Evolutionary conservation across 768 basidiomycete species (phyloP).

Genomic region (Asterophora parasitica): DNA sequence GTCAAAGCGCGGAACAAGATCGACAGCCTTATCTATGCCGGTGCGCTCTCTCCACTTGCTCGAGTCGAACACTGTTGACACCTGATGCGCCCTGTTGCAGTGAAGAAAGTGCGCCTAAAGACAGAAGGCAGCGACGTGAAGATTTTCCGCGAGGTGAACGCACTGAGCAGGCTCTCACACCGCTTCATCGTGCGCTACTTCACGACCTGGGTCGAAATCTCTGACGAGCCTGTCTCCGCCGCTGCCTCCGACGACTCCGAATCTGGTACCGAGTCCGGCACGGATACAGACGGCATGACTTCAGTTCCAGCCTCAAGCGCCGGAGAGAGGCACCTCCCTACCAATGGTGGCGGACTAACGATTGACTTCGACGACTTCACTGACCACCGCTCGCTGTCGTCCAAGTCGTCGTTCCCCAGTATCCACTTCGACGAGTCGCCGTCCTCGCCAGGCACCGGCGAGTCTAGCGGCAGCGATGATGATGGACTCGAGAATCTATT

Average conservation of each 20-base stretch:
- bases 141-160: slow-evolving; percentile 89
- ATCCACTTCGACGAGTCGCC: slow-evolving; percentile 72
- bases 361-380: slow-evolving; percentile 62
- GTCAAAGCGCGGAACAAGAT: slow-evolving; percentile 91
- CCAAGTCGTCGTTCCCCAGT: slow-evolving; percentile 64
- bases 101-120: slow-evolving; percentile 85
- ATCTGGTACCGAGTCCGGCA: slow-evolving; percentile 24
- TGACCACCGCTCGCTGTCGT: slow-evolving; percentile 50
- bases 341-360: slow-evolving; percentile 54
- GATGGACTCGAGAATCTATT: slow-evolving; percentile 35
- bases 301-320: slow-evolving; percentile 41
- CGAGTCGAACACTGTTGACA: background rate
- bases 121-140: slow-evolving; percentile 76
- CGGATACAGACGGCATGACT: slow-evolving; percentile 41
- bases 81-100: slow-evolving; percentile 28
- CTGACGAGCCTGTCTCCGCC: slow-evolving; percentile 33
- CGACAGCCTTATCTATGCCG: slow-evolving; percentile 80
- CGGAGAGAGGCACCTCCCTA: slow-evolving; percentile 31
- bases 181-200: slow-evolving; percentile 90
- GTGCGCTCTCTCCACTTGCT: slow-evolving; percentile 28
- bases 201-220: slow-evolving; percentile 83
- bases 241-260: slow-evolving; percentile 53
- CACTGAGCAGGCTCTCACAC: slow-evolving; percentile 82
- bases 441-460: slow-evolving; percentile 31
- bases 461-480: slow-evolving; percentile 30